These are phyloP conservation scores for Taiwanofungus camphoratus DNA, from an alignment of 1,284 basidiomycete genomes.

Conservation along the genomic window DNA sequence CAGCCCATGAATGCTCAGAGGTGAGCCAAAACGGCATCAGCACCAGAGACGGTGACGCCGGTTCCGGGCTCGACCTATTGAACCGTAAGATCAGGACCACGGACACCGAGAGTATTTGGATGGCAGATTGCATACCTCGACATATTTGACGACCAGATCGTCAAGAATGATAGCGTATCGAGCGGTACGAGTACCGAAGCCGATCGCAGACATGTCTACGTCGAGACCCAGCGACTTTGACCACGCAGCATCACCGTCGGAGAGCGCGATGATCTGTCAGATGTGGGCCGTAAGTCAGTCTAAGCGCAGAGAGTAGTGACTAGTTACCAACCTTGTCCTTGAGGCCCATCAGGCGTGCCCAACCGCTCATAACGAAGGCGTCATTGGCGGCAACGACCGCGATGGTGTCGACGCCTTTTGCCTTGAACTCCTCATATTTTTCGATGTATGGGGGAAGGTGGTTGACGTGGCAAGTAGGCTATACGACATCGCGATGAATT, in stretches of 20 bases:
- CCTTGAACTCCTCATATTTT: constrained; percentile 50
- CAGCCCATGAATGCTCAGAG: no score
- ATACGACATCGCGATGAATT: constrained; percentile 6
- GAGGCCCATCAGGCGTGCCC: constrained; percentile 62
- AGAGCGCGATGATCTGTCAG: constrained; percentile 49
- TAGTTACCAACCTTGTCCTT: constrained; percentile 54
- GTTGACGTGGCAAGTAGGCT: constrained; percentile 71
- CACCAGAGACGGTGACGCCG: constrained; percentile 58
- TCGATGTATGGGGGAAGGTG: constrained; percentile 70
- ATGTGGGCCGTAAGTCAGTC: background rate
- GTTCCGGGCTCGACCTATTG: constrained; percentile 45
- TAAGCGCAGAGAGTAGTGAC: constrained; percentile 2
- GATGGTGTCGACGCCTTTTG: constrained; percentile 68
- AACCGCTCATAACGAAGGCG: constrained; percentile 74
- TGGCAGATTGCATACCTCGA: constrained; percentile 52
- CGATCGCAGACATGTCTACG: constrained; percentile 55
- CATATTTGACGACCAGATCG: constrained; percentile 61
- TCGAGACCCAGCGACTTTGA: constrained; percentile 56
- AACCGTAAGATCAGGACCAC: no score
- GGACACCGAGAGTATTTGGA: no score
- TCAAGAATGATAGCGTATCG: constrained; percentile 72
- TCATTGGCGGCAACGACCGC: constrained; percentile 71
- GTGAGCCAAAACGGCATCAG: constrained; percentile 51
- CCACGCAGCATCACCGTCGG: constrained; percentile 63
- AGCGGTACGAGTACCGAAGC: constrained; percentile 62